Conservation (phyloP, 2,329 filamentous ascomycete genomes). For the Simplicillium sp. region DNA sequence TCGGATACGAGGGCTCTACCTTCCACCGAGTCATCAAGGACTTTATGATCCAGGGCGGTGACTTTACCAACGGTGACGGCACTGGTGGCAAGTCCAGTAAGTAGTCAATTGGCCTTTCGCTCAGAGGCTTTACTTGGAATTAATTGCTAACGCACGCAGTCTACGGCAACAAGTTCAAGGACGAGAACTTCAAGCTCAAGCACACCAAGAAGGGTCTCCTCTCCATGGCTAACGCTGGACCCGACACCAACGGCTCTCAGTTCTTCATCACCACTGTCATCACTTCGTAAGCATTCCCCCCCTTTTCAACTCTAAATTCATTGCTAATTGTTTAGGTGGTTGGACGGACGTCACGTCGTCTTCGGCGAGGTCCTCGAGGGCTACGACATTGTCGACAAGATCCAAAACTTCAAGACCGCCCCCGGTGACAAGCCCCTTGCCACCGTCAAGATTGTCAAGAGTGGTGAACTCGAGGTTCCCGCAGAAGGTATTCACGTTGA, state of each 20-base stretch:
- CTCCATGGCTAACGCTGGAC: conserved; percentile 78
- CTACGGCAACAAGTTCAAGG: conserved; percentile 74
- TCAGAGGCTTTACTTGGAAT: no score
- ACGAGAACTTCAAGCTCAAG: conserved; percentile 95
- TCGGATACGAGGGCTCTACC: conserved; percentile 68
- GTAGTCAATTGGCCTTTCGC: conserved; percentile 17
- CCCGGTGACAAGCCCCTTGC: conserved; percentile 59
- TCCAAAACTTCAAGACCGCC: conserved; percentile 61
- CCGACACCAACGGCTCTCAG: conserved; percentile 80
- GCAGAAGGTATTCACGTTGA: conserved; percentile 90
- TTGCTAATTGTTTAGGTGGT: conserved; percentile 45
- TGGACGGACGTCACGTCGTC: conserved; percentile 77
- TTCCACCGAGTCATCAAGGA: conserved; percentile 89
- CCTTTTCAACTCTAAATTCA: conserved; percentile 1
- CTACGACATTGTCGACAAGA: conserved; percentile 70
- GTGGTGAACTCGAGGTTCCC: conserved; percentile 73
- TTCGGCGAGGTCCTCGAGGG: conserved; percentile 85
- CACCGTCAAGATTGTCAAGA: conserved; percentile 69
- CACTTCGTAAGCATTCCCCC: conserved; percentile 49
- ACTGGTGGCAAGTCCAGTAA: conserved; percentile 78
- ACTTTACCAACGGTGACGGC: conserved; percentile 76
- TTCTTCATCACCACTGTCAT: conserved; percentile 85
- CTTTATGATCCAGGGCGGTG: conserved; percentile 89
- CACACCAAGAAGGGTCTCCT: conserved; percentile 77
- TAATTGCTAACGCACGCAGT: conserved; percentile 36